Evolutionary conservation across 208 protist genomes (phyloP).

Genomic region (Zelonia costaricensis): DNA sequence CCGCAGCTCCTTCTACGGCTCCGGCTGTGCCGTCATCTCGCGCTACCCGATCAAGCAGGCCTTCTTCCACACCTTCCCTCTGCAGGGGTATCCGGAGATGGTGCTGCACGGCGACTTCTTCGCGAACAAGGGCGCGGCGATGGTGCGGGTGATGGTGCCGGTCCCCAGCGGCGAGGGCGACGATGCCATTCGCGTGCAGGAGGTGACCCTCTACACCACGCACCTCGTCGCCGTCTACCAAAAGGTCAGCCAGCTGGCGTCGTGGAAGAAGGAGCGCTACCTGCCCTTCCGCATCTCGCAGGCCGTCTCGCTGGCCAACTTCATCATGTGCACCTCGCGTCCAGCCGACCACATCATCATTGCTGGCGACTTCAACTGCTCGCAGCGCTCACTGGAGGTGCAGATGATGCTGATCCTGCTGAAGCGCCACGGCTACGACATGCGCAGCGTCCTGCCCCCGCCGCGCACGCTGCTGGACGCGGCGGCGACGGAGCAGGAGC

Average conservation of each 20-base stretch:
- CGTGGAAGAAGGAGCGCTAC: conserved; percentile 79
- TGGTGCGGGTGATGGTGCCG: conserved; percentile 68
- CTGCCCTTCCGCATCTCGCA: conserved; percentile 80
- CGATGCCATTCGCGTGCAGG: conserved; percentile 29
- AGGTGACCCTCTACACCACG: conserved; percentile 77
- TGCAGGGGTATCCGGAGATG: conserved; percentile 87
- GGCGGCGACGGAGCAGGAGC: conserved; percentile 15
- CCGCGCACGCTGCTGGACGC: conserved; percentile 28
- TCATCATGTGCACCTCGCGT: conserved; percentile 69
- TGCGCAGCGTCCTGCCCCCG: conserved; percentile 67
- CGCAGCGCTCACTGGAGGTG: conserved; percentile 80
- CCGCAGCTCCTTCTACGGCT: conserved; percentile 85
- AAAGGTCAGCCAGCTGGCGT: conserved; percentile 51
- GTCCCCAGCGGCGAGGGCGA: conserved; percentile 17
- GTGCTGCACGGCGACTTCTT: conserved; percentile 90
- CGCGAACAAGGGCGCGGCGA: conserved; percentile 84
- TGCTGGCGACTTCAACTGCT: conserved; percentile 87
- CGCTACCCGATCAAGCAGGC: conserved; percentile 72
- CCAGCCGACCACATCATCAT: conserved; percentile 77
- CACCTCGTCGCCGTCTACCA: conserved; percentile 87
- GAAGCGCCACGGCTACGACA: conserved; percentile 58
- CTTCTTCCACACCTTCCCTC: conserved; percentile 78
- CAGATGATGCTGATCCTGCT: conserved; percentile 79
- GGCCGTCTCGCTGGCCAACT: conserved; percentile 74
- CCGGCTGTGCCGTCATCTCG: conserved; percentile 84